Conservation (phyloP, 129 eudicot genomes). For the Centaurea solstitialis region DNA sequence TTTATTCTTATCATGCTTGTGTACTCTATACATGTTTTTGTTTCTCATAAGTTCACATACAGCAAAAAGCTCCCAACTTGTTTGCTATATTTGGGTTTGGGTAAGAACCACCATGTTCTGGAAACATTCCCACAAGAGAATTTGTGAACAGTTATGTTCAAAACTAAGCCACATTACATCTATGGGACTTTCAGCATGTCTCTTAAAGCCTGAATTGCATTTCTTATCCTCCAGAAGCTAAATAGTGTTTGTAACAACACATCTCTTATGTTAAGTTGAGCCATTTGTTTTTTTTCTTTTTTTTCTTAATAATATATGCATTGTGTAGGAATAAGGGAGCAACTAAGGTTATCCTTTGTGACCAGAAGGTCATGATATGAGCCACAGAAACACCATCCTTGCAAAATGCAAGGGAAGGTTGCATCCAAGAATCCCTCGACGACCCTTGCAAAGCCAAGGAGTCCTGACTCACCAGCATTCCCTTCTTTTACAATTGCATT, state of each 20-base stretch:
- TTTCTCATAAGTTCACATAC: background rate
- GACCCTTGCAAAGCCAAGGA: background rate
- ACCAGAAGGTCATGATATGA: background rate
- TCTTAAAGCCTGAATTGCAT: background rate
- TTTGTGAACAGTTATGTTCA: background rate
- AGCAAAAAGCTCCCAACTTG: background rate
- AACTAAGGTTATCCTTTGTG: background rate
- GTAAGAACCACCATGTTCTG: background rate
- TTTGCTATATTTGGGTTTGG: background rate
- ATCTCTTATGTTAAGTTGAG: background rate
- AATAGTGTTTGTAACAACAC: background rate
- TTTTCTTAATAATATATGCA: background rate
- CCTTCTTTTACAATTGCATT: too few species aligned
- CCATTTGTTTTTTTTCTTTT: background rate
- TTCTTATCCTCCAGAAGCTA: background rate
- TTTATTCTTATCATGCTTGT: too few species aligned
- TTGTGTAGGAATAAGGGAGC: background rate
- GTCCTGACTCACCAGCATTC: background rate
- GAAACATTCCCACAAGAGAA: background rate
- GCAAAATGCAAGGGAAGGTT: background rate
- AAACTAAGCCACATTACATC: background rate
- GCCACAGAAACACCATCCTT: background rate
- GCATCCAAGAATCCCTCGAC: background rate
- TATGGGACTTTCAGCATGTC: background rate
- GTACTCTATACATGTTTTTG: background rate